phyloP scores from a whole-genome alignment of 2,329 filamentous ascomycete species.

The Tolypocladium tropicale region DNA sequence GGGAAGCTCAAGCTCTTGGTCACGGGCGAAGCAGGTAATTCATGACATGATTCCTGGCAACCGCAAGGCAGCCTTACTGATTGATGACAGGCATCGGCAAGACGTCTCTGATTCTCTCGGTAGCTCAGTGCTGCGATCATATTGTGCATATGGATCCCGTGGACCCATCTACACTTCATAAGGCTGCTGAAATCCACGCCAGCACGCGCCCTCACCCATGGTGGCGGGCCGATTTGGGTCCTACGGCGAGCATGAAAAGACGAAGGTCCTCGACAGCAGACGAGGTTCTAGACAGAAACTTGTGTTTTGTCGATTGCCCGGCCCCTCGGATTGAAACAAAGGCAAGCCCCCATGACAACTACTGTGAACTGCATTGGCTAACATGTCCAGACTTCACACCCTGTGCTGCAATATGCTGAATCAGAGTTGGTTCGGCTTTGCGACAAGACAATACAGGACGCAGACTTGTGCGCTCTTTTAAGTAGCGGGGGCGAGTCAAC shows the following conservation, averaged over 20 bases:
- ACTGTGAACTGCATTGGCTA: neutral
- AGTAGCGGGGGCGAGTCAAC: conserved; percentile 74
- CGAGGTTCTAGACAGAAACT: conserved; percentile 74
- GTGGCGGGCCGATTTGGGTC: conserved; percentile 80
- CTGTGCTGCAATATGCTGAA: conserved; percentile 63
- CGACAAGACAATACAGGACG: conserved; percentile 51
- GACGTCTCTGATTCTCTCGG: conserved; percentile 77
- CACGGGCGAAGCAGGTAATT: conserved; percentile 63
- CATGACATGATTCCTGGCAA: neutral
- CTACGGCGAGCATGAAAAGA: conserved; percentile 34
- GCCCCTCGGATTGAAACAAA: conserved; percentile 46
- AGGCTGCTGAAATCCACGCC: conserved; percentile 60
- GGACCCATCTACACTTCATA: conserved; percentile 16
- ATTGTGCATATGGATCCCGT: conserved; percentile 85
- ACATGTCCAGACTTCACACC: conserved; percentile 31
- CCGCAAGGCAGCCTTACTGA: neutral
- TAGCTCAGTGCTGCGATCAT: conserved; percentile 78
- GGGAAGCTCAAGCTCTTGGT: conserved; percentile 85
- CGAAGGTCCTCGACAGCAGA: conserved; percentile 57
- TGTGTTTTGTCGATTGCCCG: conserved; percentile 86
- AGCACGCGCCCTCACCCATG: conserved; percentile 77
- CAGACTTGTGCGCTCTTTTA: conserved; percentile 66
- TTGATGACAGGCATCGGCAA: conserved; percentile 62
- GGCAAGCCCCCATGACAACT: conserved; percentile 26
- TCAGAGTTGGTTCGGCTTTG: conserved; percentile 20